A percentile compares a stretch with the other conserved stretches of the same genome.
Conservation (phyloP, 2,329 filamentous ascomycete species). For the Endothia cerciana region DNA sequence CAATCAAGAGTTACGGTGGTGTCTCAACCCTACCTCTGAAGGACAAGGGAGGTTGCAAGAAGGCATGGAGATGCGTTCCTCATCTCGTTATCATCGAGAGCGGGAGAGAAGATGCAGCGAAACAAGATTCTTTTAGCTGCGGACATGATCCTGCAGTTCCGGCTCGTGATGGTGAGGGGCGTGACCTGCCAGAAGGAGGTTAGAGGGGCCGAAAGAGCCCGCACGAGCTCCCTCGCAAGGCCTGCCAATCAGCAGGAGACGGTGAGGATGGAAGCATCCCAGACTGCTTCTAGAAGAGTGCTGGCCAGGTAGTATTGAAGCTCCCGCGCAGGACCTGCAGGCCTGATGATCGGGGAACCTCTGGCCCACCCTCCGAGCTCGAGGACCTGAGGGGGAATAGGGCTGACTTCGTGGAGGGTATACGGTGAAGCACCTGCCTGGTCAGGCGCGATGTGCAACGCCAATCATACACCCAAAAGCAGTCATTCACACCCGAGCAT, state of each 20-base stretch:
- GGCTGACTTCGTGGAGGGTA: not conserved
- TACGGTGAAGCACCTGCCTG: slow-evolving; percentile 1
- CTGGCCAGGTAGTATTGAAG: not conserved
- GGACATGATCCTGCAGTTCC: not conserved
- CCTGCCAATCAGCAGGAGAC: not conserved
- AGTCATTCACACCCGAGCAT: not conserved
- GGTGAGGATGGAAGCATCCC: not conserved
- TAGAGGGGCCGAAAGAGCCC: not conserved
- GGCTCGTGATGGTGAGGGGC: not conserved
- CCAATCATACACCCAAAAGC: not conserved
- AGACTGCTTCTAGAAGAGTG: slow-evolving; percentile 3
- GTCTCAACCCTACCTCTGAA: not conserved
- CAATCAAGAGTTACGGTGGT: not conserved
- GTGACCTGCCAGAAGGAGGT: slow-evolving; percentile 7
- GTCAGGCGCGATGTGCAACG: not conserved
- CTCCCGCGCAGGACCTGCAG: not conserved
- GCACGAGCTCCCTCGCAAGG: not conserved
- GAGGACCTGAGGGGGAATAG: not conserved
- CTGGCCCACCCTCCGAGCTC: not conserved
- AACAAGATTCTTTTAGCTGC: not conserved
- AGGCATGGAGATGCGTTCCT: not conserved
- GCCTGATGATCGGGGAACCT: not conserved
- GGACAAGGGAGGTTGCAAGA: not conserved
- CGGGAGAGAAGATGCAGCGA: not conserved
- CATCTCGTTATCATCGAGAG: not conserved